Conservation (phyloP, 768 basidiomycete genomes). For the Psilocybe tampanensis region DNA sequence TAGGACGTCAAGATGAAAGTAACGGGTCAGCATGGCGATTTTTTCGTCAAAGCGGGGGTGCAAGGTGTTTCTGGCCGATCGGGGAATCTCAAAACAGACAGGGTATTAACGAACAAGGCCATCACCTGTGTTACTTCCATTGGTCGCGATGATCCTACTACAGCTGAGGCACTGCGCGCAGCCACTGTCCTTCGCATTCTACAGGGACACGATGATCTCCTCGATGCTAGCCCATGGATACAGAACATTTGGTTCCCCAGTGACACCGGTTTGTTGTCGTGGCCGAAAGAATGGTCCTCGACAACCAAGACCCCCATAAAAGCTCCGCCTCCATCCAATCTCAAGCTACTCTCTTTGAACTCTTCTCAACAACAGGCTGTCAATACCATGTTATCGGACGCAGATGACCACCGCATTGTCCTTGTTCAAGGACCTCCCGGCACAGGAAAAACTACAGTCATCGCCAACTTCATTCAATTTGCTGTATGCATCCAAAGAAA, state of each 20-base stretch:
- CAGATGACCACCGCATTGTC: constrained; percentile 37
- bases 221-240: constrained; percentile 49
- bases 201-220: constrained; percentile 37
- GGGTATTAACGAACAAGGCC: constrained; percentile 29
- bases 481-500: constrained; percentile 38
- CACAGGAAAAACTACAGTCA: constrained; percentile 76
- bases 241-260: constrained; percentile 48
- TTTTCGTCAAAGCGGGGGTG: constrained; percentile 42
- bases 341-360: constrained; percentile 33
- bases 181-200: constrained; percentile 43
- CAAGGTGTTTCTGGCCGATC: constrained; percentile 44
- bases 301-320: constrained; percentile 2
- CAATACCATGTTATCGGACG: constrained; percentile 46
- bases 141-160: constrained; percentile 59
- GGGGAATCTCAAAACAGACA: constrained; percentile 25
- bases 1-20: constrained; percentile 34
- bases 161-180: constrained; percentile 53
- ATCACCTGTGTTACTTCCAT: constrained; percentile 46
- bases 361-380: constrained; percentile 49
- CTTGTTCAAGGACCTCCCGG: constrained; percentile 64
- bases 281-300: constrained; percentile 41
- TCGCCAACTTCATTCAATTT: constrained; percentile 59
- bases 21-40: constrained; percentile 31
- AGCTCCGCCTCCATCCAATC: background rate
- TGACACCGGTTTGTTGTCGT: constrained; percentile 30